Evolutionary conservation across 441 rosid species (phyloP).

Genomic region (Omphalea diandra): DNA sequence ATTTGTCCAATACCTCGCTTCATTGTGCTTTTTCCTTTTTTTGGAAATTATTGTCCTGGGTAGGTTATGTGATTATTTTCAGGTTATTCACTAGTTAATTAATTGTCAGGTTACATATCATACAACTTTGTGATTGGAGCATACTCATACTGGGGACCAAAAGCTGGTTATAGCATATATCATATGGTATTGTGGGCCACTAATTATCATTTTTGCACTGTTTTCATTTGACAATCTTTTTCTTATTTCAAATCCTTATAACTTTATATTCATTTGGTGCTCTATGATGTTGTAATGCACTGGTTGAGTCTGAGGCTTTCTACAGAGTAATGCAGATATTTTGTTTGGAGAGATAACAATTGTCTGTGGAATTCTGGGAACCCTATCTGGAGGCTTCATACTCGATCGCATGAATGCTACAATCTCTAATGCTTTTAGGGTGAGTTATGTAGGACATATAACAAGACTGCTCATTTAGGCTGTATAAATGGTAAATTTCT

Average conservation of each 20-base stretch:
- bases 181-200: constrained; percentile 44
- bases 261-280: neutral
- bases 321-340: constrained; percentile 79
- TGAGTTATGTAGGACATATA: constrained; percentile 13
- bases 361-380: constrained; percentile 82
- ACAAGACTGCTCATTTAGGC: neutral
- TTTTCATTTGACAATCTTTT: neutral
- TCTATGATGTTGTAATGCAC: constrained; percentile 17
- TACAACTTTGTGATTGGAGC: constrained; percentile 96
- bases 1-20: constrained; percentile 6
- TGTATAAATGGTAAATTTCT: neutral
- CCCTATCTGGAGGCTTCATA: constrained; percentile 72
- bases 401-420: constrained; percentile 78
- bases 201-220: neutral
- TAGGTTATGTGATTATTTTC: neutral
- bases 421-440: constrained; percentile 91
- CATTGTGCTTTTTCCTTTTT: neutral
- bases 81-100: neutral
- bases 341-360: constrained; percentile 89
- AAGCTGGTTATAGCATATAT: constrained; percentile 89
- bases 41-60: too few species aligned
- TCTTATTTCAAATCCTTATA: neutral
- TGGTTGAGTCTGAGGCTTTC: neutral
- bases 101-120: constrained; percentile 63
- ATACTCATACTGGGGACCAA: constrained; percentile 98